Conservation (phyloP, 805 yeast species). For the Cyberlindnera subsufficiens region DNA sequence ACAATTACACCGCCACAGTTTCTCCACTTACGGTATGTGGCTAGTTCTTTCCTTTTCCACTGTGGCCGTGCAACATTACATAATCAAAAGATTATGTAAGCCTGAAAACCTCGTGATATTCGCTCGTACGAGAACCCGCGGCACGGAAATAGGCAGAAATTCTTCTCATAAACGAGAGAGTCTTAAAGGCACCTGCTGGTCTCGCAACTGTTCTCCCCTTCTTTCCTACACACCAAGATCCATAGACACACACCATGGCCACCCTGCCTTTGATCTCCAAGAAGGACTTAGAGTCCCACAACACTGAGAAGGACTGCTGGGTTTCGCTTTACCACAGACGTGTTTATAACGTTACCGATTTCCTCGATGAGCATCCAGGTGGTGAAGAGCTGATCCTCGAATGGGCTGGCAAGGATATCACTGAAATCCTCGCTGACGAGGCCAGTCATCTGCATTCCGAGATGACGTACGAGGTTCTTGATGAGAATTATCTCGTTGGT, state of each 20-base stretch:
- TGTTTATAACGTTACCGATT: slow-evolving; percentile 73
- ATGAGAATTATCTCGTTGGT: slow-evolving; percentile 75
- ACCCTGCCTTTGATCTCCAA: slow-evolving; percentile 59
- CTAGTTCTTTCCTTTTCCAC: too few species aligned
- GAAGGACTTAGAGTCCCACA: slow-evolving; percentile 48
- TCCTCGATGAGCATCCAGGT: slow-evolving; percentile 59
- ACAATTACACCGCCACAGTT: too few species aligned
- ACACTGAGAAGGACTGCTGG: slow-evolving; percentile 55
- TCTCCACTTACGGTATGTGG: too few species aligned
- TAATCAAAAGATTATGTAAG: too few species aligned
- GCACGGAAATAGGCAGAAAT: too few species aligned
- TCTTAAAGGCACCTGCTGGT: too few species aligned
- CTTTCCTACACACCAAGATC: too few species aligned
- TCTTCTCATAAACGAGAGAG: too few species aligned
- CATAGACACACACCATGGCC: slow-evolving; percentile 8
- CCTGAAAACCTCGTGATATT: too few species aligned
- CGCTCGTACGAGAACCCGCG: too few species aligned
- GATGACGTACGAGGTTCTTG: slow-evolving; percentile 79
- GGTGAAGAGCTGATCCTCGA: slow-evolving; percentile 79
- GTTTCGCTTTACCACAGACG: slow-evolving; percentile 75
- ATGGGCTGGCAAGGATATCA: slow-evolving; percentile 79
- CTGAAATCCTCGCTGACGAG: slow-evolving; percentile 71
- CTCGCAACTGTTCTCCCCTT: too few species aligned
- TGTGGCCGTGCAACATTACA: too few species aligned
- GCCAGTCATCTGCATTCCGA: slow-evolving; percentile 76